Conservation (phyloP, 768 basidiomycete species). For the Hypsizygus marmoreus region DNA sequence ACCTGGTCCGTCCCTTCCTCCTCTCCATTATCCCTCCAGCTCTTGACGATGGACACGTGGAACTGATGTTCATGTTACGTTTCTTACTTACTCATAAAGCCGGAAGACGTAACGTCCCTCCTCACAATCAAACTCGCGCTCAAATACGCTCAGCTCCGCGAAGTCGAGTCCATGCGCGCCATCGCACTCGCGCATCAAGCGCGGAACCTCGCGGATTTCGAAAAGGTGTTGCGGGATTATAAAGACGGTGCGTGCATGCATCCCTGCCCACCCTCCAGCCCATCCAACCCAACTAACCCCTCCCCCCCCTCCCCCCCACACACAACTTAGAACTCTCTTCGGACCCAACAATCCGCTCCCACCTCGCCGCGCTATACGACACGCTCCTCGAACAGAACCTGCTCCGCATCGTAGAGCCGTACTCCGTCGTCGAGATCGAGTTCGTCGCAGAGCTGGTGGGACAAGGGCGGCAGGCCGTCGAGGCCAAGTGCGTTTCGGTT, state of each 20-base stretch:
- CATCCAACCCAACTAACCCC: not conserved
- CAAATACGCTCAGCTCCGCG: conserved; percentile 84
- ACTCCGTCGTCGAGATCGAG: conserved; percentile 87
- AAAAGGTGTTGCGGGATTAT: conserved; percentile 85
- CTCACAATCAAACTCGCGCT: conserved; percentile 84
- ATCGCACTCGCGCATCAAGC: conserved; percentile 94
- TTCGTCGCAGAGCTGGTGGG: conserved; percentile 87
- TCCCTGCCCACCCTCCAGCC: not conserved
- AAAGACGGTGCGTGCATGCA: conserved; percentile 57
- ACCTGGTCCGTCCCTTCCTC: conserved; percentile 59
- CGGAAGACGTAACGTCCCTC: conserved; percentile 90
- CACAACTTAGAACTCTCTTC: conserved; percentile 77
- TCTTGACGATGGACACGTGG: no score
- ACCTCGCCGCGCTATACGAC: conserved; percentile 92
- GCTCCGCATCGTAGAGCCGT: conserved; percentile 93
- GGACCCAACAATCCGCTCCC: conserved; percentile 93
- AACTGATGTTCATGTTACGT: not conserved
- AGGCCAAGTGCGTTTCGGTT: conserved; percentile 71
- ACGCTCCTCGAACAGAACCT: conserved; percentile 96
- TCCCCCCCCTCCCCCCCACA: not conserved
- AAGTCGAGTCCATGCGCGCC: conserved; percentile 95
- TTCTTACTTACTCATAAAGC: conserved; percentile 60
- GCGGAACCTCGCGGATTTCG: conserved; percentile 86
- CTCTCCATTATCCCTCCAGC: not conserved
- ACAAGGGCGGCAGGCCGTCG: conserved; percentile 86